These are phyloP conservation scores for Chrysoporthe cubensis DNA, from an alignment of 2,329 filamentous ascomycete species.

Conservation along the genomic window DNA sequence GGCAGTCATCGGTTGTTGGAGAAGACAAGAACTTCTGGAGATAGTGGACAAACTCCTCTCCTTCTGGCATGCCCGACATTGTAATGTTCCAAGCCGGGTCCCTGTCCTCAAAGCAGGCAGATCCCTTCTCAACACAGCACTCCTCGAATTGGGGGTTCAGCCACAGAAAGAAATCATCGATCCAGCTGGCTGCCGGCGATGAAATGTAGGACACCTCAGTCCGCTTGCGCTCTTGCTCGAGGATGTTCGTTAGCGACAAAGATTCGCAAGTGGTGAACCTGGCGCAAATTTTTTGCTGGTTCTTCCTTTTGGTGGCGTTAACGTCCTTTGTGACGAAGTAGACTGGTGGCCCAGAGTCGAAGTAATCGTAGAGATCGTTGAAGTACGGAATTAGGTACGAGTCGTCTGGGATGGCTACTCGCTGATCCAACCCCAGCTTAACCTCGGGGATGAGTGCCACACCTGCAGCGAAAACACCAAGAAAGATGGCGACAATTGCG, in stretches of 20 bases:
- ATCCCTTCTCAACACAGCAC: slow-evolving; percentile 71
- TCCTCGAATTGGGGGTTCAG: slow-evolving; percentile 82
- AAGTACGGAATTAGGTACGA: slow-evolving; percentile 97
- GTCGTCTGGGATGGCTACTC: slow-evolving; percentile 89
- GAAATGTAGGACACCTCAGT: slow-evolving; percentile 86
- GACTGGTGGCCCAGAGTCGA: slow-evolving; percentile 88
- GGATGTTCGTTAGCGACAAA: slow-evolving; percentile 82
- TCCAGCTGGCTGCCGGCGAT: slow-evolving; percentile 89
- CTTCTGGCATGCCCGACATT: slow-evolving; percentile 88
- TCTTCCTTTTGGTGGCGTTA: slow-evolving; percentile 73
- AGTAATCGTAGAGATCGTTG: slow-evolving; percentile 91
- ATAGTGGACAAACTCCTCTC: slow-evolving; percentile 87
- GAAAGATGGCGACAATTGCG: slow-evolving; percentile 76
- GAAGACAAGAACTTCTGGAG: slow-evolving; percentile 80
- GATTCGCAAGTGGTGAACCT: slow-evolving; percentile 87
- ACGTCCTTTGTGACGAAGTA: slow-evolving; percentile 90
- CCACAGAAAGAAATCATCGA: slow-evolving; percentile 97
- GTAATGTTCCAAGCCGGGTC: slow-evolving; percentile 87
- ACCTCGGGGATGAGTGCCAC: slow-evolving; percentile 84
- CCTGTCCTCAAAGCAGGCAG: slow-evolving; percentile 78
- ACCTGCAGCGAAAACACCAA: slow-evolving; percentile 84
- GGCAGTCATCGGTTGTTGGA: slow-evolving; percentile 82
- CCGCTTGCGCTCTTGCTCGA: slow-evolving; percentile 93
- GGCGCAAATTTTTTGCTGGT: slow-evolving; percentile 88
- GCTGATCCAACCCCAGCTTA: slow-evolving; percentile 87